Evolutionary conservation across 306 rosid genomes (phyloP).

Genomic region (Betula pendula): DNA sequence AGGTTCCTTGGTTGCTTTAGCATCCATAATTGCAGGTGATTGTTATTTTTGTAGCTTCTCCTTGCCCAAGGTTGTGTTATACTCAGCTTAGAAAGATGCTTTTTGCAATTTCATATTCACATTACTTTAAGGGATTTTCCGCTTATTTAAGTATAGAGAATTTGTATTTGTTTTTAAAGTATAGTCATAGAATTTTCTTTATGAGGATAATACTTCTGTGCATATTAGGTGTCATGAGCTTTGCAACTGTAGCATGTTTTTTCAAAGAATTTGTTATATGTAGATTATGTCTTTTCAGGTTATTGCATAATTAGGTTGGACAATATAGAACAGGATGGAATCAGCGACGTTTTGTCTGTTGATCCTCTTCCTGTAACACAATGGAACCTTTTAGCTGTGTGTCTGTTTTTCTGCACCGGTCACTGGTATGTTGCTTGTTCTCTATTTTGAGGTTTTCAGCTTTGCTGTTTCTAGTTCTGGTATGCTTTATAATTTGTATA

Average conservation of each 20-base stretch:
- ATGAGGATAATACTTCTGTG: conserved; percentile 4
- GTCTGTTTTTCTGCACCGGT: conserved; percentile 92
- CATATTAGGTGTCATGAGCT: not conserved
- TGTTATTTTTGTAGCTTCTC: conserved; percentile 25
- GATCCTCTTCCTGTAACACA: conserved; percentile 67
- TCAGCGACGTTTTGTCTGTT: conserved; percentile 31
- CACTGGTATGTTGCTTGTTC: conserved; percentile 73
- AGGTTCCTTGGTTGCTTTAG: conserved; percentile 77
- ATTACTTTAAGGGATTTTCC: conserved; percentile 11
- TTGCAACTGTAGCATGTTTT: conserved; percentile 1
- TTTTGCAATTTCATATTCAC: conserved; percentile 16
- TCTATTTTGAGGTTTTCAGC: conserved; percentile 22
- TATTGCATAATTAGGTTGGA: conserved; percentile 69
- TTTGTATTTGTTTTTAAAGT: conserved; percentile 13
- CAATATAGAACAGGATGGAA: conserved; percentile 35
- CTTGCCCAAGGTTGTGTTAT: not conserved
- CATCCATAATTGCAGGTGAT: conserved; percentile 77
- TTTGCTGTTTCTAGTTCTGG: conserved; percentile 22
- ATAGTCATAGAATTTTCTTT: conserved; percentile 26
- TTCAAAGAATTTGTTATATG: conserved; percentile 7
- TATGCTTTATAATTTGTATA: conserved; percentile 2
- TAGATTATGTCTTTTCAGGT: conserved; percentile 50
- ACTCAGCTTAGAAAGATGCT: conserved; percentile 12
- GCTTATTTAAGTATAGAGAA: conserved; percentile 12
- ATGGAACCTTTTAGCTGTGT: conserved; percentile 82